Evolutionary conservation across 768 basidiomycete species (phyloP), one percentile per base, ranked within the genome.

Genomic region (Pulveroboletus sp.): DNA sequence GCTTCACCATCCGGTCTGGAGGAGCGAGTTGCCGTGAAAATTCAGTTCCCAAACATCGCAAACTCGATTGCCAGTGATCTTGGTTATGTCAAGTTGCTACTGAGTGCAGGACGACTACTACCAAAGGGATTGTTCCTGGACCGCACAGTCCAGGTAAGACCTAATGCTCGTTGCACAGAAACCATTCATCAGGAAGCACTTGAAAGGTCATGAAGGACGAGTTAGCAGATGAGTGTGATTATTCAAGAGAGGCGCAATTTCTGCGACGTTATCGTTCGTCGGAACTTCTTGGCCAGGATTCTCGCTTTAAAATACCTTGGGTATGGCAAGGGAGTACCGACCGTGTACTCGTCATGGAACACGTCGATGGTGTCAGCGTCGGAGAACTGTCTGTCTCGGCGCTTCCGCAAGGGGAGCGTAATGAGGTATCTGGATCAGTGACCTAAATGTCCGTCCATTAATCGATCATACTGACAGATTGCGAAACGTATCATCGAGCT

Each of bases 1-100:
- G 64, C 68, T 24, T 80, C 80, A 4, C 79, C 83, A 3, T 84
- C 81, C 7, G 77, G 78, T 15, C 66, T 57, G 38, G 72, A 77
- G 1, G 81, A 77, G 51, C 73, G 69, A 5, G 86, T 89, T 26
- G 89, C 89, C 0, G 81, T 89, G 6, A 97, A 99, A 67, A 78
- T 98, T 17, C 96, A 99, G 62, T 99, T 98, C 67, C 96, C 96
- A 0, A 89, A 91, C 58, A 89, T 99, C 42, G 81, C 76, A 8
- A 74, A 83, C 38, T 93, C 91, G 3, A 95, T 99, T 53, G 76
- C 81, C 48, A 92, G 85, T 39, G 96, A 99, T 64, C 66, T 98
- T 13, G 77, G 85, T 27, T 95, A 95, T 62, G 77, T 97, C 53
- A 86, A 85, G 53, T 67, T 93, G 55, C 70, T 98, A 10, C 72